Base-by-base conservation (phyloP, 805 yeast species). In the Cyberlindnera bimundalis region DNA sequence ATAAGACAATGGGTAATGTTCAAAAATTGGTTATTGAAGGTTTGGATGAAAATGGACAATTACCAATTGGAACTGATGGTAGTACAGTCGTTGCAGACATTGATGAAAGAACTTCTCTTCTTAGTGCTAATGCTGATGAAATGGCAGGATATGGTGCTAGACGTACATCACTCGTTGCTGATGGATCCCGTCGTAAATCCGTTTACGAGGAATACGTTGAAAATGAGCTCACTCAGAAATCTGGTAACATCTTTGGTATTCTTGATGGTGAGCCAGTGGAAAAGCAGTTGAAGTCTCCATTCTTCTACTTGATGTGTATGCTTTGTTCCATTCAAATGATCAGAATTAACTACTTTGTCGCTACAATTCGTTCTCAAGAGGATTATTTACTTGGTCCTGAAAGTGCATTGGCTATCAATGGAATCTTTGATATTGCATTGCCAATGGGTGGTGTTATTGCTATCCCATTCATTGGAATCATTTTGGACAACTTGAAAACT, bases 321-420 rank as follows among this genome's bases (percentile, higher is more conserved):
- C 86, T 89, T 61, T 84, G 96, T 6, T 76, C 90, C 3, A 74
- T 90, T 42, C 95, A 88, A 61, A 90, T 90, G 96, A 71, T 91
- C 32, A 72, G 97, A 59, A 82, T 90, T 51, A 90, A 90, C 66
- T 91, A 86, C 62, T 91, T 88, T 62, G 93, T 90, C 40, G 97
- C 96, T 8, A 87, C 97, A 2, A 69, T 90, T 26, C 76, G 79
- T 55, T 68, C 95, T 0, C 97, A 90, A 65, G 95, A 88, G 68
- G 73, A 72, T 19, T 91, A 69, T 56, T 71, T 89, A 46, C 70
- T 88, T 40, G 76, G 75, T 11, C 65, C 65, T 8, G 60, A 67
- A 4, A 48, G 54, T 3, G 95, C 95, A 1, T 59, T 71, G 19
- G 52, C 55, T 11, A 63, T 87, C 36, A 88, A 88, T 59, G 76